These are phyloP conservation scores for Entoloma clypeatum DNA, from an alignment of 1,284 basidiomycete genomes.

Conservation along the genomic window DNA sequence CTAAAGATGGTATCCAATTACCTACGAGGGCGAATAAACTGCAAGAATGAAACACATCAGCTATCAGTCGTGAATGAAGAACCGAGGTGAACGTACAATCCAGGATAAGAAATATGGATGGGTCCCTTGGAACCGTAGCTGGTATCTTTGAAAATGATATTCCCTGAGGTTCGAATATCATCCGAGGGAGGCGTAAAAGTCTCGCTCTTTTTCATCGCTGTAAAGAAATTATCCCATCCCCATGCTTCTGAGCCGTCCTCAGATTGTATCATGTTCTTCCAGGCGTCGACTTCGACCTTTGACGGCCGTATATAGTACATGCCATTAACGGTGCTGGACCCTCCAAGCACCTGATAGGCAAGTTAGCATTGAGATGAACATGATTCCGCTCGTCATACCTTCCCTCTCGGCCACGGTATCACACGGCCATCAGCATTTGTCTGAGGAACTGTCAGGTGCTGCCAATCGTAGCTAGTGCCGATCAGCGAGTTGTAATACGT, in stretches of 20 bases:
- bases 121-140: conserved; percentile 45
- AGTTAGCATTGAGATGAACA: not conserved
- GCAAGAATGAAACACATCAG: conserved; percentile 2
- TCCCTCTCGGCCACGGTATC: conserved; percentile 54
- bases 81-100: conserved; percentile 38
- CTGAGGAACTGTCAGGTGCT: conserved; percentile 54
- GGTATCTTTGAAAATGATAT: conserved; percentile 38
- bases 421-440: conserved; percentile 33
- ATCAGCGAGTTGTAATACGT: conserved; percentile 48
- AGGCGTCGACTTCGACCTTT: conserved; percentile 51
- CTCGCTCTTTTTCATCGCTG: conserved; percentile 52
- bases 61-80: not conserved
- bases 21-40: conserved; percentile 31
- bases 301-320: conserved; percentile 61
- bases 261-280: conserved; percentile 41
- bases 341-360: conserved; percentile 63
- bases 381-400: conserved; percentile 36
- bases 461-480: conserved; percentile 58
- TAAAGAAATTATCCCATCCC: conserved; percentile 53
- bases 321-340: conserved; percentile 69
- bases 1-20: conserved; percentile 32
- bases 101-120: conserved; percentile 47
- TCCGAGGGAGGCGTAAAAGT: conserved; percentile 39
- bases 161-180: conserved; percentile 31
- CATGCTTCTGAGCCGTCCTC: conserved; percentile 38